Evolutionary conservation across 345 rosid species (phyloP), one percentile per base, ranked within the genome.

Genomic region (Dipteronia sinensis): DNA sequence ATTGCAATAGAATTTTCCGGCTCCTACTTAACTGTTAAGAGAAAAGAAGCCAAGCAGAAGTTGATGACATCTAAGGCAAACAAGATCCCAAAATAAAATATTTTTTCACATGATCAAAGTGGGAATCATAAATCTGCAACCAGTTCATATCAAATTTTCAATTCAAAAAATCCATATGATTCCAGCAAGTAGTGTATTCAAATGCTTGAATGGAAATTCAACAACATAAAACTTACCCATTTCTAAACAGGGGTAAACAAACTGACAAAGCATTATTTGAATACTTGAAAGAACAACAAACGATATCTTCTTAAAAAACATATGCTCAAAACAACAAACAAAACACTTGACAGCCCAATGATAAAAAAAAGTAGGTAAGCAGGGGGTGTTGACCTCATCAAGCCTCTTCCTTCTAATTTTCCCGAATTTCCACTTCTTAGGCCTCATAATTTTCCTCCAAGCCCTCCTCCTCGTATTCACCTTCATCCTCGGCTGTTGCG

Each of bases 401-500:
- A 78, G 62, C 75, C 53, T 56, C 71, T 68, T 67, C 44, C 71
- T 68, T 67, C 44, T 77, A 34, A 7, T 51, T 38, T 62, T 59
- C 75, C 53, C 11, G n/a, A 3, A 56, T 15, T 31, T 22, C n/a
- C 31, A 63, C 46, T 44, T 66, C 77, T 80, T 73, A 85, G 76
- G 6, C 58, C 42, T 91, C 94, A 9, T 64, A 90, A 20, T 46
- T 66, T 47, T 78, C 97, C 5, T 77, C 85, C 4, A 46, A 78
- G 5, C 69, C 96, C 17, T 88, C 94, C 68, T 93, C 98, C 68
- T 93, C 98, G 27, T 90, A 91, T 46, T 94, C 97, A 1, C 75
- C 95, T 69, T 94, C 98, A 20, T 94, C 98, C 9, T 93, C 98
- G 7, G 91, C 97, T 0, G 97, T 93, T 44, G 98, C 98, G 66